Evolutionary conservation across 208 protist genomes (phyloP), one percentile per base, ranked within the genome.

Genomic region (Crithidia acanthocephali): DNA sequence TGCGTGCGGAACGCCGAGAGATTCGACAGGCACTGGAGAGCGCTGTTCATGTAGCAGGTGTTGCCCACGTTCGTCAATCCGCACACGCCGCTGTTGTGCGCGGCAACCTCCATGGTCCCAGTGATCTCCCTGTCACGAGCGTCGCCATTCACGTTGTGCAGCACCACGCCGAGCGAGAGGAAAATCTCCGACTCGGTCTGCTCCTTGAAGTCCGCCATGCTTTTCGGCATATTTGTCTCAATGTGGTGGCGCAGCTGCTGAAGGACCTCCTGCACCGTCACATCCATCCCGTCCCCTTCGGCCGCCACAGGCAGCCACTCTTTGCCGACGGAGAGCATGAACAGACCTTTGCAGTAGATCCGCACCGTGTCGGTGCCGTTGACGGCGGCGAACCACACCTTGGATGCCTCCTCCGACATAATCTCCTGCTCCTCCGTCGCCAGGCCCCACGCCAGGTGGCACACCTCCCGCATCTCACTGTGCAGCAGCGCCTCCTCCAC

Each of bases 21-120:
- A 68, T 98, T 92, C 28, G 82, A 84, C 23, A 98, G 59, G 47
- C 88, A 95, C 79, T 98, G 94, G 40, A 98, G 76, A 1, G 90
- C 91, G 42, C 92, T 87, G 74, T 97, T 97, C 92, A 98, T 96
- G 84, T 95, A 98, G 79, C 94, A 98, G 25, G 92, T 96, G 75
- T 97, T 98, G 35, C 95, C 92, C 18, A 97, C 72, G 76, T 98
- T 98, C 22, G 77, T 79, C 35, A 98, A 70, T 9, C 94, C 94
- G 61, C 91, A 92, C 35, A 91, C 73, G 63, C 91, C 88, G 58
- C 71, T 74, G 28, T 59, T 66, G 22, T 45, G 47, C 52, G 70
- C 74, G 2, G 76, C 75, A 28, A 76, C 66, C 53, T 63, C 72
- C 59, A 74, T 82, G 16, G 73, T 67, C 16, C 60, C 69, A 7